Evolutionary conservation across 208 protist genomes (phyloP).

Genomic region (Acanthamoeba sp.): DNA sequence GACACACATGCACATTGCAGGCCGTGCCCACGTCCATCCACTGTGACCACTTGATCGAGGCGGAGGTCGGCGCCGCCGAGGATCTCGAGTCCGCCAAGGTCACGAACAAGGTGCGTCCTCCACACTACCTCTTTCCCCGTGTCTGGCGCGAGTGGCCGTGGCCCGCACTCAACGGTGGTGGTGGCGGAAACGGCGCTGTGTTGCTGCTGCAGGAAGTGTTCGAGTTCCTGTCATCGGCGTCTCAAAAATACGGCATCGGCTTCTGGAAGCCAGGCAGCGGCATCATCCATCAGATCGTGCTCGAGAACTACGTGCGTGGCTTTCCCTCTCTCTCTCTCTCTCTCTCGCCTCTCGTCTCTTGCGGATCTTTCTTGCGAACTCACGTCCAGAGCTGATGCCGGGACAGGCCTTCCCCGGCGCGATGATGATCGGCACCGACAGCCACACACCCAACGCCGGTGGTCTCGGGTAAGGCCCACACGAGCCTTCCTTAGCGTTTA

Average conservation of each 20-base stretch:
- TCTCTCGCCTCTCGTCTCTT: too few relatives aligned
- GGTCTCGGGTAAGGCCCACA: conserved; percentile 81
- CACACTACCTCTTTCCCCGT: neutral
- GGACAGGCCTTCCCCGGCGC: conserved; percentile 87
- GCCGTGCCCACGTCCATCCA: conserved; percentile 93
- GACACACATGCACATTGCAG: neutral
- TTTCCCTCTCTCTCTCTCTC: neutral
- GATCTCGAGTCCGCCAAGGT: conserved; percentile 85
- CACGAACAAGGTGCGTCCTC: conserved; percentile 73
- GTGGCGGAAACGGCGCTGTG: too few relatives aligned
- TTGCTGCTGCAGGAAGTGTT: conserved; percentile 91
- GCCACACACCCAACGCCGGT: conserved; percentile 90
- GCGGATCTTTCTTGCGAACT: too few relatives aligned
- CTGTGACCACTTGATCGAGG: conserved; percentile 94
- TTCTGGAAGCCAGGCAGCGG: conserved; percentile 91
- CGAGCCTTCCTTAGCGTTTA: too few relatives aligned
- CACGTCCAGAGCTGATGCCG: neutral
- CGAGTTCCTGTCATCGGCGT: conserved; percentile 89
- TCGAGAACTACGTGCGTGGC: conserved; percentile 89
- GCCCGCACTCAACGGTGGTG: too few relatives aligned
- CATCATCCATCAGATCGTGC: conserved; percentile 92
- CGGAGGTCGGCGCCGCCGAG: conserved; percentile 79
- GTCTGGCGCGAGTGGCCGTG: too few relatives aligned
- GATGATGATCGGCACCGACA: conserved; percentile 90
- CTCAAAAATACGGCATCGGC: conserved; percentile 88